Evolutionary conservation across 2,329 filamentous ascomycete species (phyloP).

Genomic region (Calonectria ilicicola): DNA sequence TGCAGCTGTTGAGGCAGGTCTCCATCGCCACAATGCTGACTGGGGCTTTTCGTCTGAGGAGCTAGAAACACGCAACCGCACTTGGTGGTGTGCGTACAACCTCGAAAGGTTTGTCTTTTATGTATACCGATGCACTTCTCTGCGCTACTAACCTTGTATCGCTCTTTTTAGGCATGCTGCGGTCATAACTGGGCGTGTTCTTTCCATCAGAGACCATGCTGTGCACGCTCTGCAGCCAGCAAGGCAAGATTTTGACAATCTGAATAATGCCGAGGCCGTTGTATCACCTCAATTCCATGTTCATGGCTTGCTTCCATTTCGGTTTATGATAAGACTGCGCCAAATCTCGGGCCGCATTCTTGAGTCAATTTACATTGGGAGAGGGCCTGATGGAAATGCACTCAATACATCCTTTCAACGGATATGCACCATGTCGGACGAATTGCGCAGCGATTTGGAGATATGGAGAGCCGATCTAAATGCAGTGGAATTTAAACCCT

Average conservation of each 20-base stretch:
- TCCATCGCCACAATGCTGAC: conserved; percentile 36
- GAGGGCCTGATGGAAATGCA: conserved; percentile 34
- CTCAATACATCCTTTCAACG: conserved; percentile 36
- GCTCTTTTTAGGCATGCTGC: conserved; percentile 29
- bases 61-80: conserved; percentile 35
- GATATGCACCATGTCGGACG: conserved; percentile 34
- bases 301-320: conserved; percentile 26
- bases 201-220: conserved; percentile 39
- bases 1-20: conserved; percentile 37
- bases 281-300: conserved; percentile 26
- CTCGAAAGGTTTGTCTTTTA: conserved; percentile 27
- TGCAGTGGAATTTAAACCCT: conserved; percentile 29
- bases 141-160: background rate
- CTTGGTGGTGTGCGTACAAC: conserved; percentile 41
- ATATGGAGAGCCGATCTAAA: conserved; percentile 34
- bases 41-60: conserved; percentile 37
- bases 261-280: conserved; percentile 21
- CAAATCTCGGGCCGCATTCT: conserved; percentile 38
- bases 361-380: conserved; percentile 41
- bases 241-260: conserved; percentile 23
- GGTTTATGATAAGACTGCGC: conserved; percentile 27
- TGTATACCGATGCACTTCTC: background rate
- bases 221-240: conserved; percentile 35
- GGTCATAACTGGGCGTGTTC: conserved; percentile 37
- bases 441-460: conserved; percentile 29